Base-by-base conservation (phyloP, 208 protist species). In the Trypanosoma melophagium region DNA sequence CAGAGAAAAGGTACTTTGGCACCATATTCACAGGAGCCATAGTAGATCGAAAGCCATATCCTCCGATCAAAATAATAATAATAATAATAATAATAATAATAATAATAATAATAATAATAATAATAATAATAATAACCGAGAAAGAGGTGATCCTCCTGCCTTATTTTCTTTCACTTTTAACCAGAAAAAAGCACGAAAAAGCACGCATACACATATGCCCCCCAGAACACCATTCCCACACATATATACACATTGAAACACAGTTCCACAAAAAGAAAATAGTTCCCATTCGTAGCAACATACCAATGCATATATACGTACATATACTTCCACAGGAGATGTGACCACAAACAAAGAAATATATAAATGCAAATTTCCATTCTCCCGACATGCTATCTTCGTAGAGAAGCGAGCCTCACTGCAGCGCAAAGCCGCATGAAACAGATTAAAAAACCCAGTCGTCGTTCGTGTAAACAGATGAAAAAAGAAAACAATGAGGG, bases 101-200 rank as follows among this genome's bases (percentile, higher is more conserved):
- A 35, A n/a, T n/a, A n/a, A 69, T 3, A 50, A 44, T 14, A 31
- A 57, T 31, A 41, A 45, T 31, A 44, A 58, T 42, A 59, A 59
- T 57, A 41, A 40, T 59, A 45, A 60, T 28, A 60, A 53, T 16
- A 35, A 5, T 5, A 35, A 35, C 28, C 5, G 28, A 35, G 1
- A 35, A 35, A 35, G 28, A 35, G 28, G 28, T 1, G 28, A 35
- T 35, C 28, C 1, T 35, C 28, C 28, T 25, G 14, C 40, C 31
- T 65, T 50, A 49, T 51, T 44, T 5, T 22, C 16, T 51, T 65
- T 38, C 16, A 1, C 58, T 51, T 68, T 59, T 19, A 35, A 58
- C 64, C 19, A 51, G 16, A 61, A 35, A 51, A 61, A 61, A 41
- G 49, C 7, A 42, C 22, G 19, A 12, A 65, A 68, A 44, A 45